phyloP scores from a whole-genome alignment of 768 basidiomycete genomes.

The Lyophyllum semitale region DNA sequence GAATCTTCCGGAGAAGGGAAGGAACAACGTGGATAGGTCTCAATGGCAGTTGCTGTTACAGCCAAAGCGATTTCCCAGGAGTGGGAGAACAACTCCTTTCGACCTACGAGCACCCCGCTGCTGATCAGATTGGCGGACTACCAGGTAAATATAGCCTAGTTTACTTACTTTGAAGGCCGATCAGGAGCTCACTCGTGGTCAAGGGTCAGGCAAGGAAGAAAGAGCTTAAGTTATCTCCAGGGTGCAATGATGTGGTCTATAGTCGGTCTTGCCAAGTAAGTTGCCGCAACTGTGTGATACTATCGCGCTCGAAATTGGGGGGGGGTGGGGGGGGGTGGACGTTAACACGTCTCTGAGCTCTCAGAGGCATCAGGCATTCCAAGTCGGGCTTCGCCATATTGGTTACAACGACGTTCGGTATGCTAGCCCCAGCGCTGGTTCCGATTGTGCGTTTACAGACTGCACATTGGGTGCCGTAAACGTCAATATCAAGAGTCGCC shows the following conservation, averaged over 20 bases:
- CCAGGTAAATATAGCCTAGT: not conserved
- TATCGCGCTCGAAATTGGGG: not conserved
- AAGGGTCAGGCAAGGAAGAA: slow-evolving; percentile 2
- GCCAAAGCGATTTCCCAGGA: not conserved
- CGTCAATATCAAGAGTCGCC: not conserved
- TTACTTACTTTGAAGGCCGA: not conserved
- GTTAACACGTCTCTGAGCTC: not conserved
- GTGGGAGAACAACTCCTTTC: not conserved
- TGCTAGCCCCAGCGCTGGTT: not conserved
- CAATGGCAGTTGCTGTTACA: too few relatives aligned
- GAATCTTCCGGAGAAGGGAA: not conserved
- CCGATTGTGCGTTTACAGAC: not conserved
- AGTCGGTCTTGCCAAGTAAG: slow-evolving; percentile 1
- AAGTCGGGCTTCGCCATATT: slow-evolving; percentile 9
- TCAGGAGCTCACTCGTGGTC: slow-evolving; percentile 8
- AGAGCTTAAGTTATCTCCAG: slow-evolving; percentile 7
- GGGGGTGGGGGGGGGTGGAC: not conserved
- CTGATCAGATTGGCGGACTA: not conserved
- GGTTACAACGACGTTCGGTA: not conserved
- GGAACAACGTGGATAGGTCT: not conserved
- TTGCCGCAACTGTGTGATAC: not conserved
- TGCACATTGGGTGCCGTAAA: slow-evolving; percentile 1
- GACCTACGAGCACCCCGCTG: not conserved
- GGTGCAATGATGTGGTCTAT: not conserved
- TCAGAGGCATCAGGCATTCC: not conserved